Base-by-base conservation (phyloP, 2,329 filamentous ascomycete species). In the Talaromyces marneffei region DNA sequence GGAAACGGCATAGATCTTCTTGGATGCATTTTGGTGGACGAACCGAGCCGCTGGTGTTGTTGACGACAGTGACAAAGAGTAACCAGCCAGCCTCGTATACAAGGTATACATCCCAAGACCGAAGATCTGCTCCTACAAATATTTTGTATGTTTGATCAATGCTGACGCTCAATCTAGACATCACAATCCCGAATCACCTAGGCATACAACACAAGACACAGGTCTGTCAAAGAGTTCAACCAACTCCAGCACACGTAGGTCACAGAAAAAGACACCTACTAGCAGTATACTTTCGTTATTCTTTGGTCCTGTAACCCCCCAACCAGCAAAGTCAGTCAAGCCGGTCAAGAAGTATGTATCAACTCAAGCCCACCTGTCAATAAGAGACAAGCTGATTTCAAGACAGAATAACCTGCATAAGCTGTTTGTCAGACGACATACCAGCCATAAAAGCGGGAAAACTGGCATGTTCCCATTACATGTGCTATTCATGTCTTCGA, bases 401-500 rank as follows among this genome's bases (percentile, higher is more conserved):
- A 20, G 20, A 18, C 18, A 91, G 87, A 62, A 82, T 88, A 48
- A 83, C 88, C 68, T 96, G 91, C 68, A 78, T 91, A 53, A 85
- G 84, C 25, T 96, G 91, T 71, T 77, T 87, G 70, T 80, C 80
- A 40, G 87, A 90, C 65, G 86, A 90, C 64, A 77, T 89, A 2
- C 84, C 86, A 1, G 70, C 82, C 9, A 80, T 80, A 62, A 86
- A 85, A 72, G 83, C 87, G 35, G 86, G 86, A 39, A 89, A 87
- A 72, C 83, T 96, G 37, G 83, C 85, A 66, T 96, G 92, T 71
- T 86, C 86, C 2, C 91, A 96, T 74, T 84, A 86, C 64, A 92
- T 93, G 88, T 96, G 92, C 74, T 82, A 89, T 65, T 73, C 81
- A 7, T 96, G 92, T 72, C 79, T 96, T 42, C 88, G 86, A 72